phyloP scores from a whole-genome alignment of 805 yeast species.

The Starmerella bombicola region DNA sequence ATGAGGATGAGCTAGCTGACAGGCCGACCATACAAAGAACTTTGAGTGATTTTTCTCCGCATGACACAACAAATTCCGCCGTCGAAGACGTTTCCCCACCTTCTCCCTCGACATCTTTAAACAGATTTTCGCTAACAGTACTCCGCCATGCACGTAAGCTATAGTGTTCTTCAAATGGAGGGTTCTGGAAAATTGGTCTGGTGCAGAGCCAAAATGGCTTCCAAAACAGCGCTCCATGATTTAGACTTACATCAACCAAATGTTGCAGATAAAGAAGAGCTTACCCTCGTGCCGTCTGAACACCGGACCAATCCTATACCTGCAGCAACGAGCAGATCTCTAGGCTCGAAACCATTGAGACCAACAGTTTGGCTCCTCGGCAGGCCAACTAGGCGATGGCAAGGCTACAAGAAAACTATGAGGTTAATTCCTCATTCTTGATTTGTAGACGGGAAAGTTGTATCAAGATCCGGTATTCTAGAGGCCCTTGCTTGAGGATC shows the following conservation, averaged over 20 bases:
- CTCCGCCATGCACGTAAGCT: slow-evolving; percentile 42
- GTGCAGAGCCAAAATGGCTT: slow-evolving; percentile 39
- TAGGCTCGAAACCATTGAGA: slow-evolving; percentile 92
- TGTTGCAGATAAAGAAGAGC: slow-evolving; percentile 34
- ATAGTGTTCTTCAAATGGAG: slow-evolving; percentile 61
- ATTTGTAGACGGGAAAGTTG: slow-evolving; percentile 96
- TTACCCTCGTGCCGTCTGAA: slow-evolving; percentile 52
- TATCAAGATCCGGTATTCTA: slow-evolving; percentile 70
- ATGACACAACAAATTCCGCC: no score
- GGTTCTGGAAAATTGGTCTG: slow-evolving; percentile 46
- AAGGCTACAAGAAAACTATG: slow-evolving; percentile 80
- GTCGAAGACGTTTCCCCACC: no score
- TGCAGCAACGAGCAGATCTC: slow-evolving; percentile 43
- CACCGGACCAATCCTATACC: slow-evolving; percentile 33
- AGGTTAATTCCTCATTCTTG: slow-evolving; percentile 87
- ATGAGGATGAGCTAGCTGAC: no score
- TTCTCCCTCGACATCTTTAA: no score
- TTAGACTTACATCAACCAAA: slow-evolving; percentile 37
- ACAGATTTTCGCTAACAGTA: slow-evolving; percentile 26
- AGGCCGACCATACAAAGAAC: no score
- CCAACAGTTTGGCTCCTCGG: slow-evolving; percentile 90
- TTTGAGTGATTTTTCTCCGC: no score
- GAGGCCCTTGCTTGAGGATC: slow-evolving; percentile 80
- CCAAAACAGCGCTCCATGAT: slow-evolving; percentile 51
- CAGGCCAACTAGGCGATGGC: slow-evolving; percentile 96